Conservation (phyloP, 164 flowering plant genomes). For the Dillenia turbinata region DNA sequence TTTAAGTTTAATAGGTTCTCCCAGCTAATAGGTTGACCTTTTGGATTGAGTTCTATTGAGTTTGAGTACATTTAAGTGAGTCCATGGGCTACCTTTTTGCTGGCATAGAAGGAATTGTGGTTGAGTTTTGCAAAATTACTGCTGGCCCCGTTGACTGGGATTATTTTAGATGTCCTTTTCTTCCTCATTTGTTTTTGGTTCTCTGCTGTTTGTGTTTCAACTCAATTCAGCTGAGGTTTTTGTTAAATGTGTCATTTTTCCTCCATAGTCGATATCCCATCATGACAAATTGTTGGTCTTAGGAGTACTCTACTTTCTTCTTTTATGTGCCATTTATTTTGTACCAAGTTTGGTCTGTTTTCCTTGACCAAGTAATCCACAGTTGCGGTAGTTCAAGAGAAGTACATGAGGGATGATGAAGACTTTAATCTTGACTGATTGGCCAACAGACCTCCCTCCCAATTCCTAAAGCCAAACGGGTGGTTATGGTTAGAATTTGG, state of each 20-base stretch:
- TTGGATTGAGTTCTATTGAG: no score
- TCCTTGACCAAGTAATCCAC: slow-evolving; percentile 56
- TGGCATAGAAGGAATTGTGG: slow-evolving; percentile 76
- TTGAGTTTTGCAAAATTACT: slow-evolving; percentile 91
- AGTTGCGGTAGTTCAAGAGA: slow-evolving; percentile 94
- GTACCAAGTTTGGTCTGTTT: slow-evolving; percentile 13
- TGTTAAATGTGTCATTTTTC: no score
- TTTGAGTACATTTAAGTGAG: no score
- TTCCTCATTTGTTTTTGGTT: not conserved
- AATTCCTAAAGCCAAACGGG: no score
- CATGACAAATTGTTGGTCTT: no score
- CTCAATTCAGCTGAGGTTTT: no score
- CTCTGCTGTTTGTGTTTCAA: not conserved
- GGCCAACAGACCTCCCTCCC: no score
- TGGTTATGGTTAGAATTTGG: no score
- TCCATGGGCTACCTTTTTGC: slow-evolving; percentile 88
- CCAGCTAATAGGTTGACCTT: no score
- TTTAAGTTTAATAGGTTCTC: no score
- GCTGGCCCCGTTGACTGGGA: slow-evolving; percentile 85
- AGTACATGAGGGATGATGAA: slow-evolving; percentile 87
- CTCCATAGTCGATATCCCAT: no score
- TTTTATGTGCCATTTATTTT: not conserved
- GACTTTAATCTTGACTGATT: slow-evolving; percentile 12
- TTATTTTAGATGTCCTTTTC: slow-evolving; percentile 91
- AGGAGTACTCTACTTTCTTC: not conserved